Evolutionary conservation across 371 early-diverging fungal species (phyloP).

Genomic region (Massospora cicadina): DNA sequence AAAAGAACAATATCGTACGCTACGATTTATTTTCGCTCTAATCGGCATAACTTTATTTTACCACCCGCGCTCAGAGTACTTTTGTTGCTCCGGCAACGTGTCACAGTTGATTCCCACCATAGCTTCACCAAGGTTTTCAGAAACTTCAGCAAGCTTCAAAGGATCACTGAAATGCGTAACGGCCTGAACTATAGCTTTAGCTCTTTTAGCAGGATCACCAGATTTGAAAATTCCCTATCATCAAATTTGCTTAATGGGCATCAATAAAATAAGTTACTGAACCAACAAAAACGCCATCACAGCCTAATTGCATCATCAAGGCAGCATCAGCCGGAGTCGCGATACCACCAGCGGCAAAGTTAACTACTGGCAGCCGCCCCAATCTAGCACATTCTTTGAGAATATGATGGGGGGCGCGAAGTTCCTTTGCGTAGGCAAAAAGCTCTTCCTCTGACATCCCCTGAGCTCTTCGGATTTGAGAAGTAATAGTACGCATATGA

Average conservation of each 20-base stretch:
- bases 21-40: too few species aligned
- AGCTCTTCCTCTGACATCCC: constrained; percentile 49
- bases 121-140: constrained; percentile 85
- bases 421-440: constrained; percentile 80
- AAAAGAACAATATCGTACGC: too few species aligned
- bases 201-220: constrained; percentile 90
- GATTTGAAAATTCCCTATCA: constrained; percentile 66
- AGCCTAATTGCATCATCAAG: constrained; percentile 91
- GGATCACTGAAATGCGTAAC: constrained; percentile 88
- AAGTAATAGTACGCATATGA: constrained; percentile 71
- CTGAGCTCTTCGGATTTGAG: constrained; percentile 64
- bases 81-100: constrained; percentile 42
- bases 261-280: constrained; percentile 16
- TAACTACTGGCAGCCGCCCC: constrained; percentile 90
- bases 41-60: too few species aligned
- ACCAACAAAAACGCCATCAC: constrained; percentile 92
- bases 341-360: constrained; percentile 95
- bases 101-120: constrained; percentile 91
- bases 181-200: constrained; percentile 89
- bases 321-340: constrained; percentile 96
- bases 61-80: constrained; percentile 56
- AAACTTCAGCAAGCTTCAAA: constrained; percentile 71
- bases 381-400: constrained; percentile 73
- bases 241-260: not conserved
- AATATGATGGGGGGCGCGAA: constrained; percentile 76